Evolutionary conservation across 495 filamentous ascomycete species (phyloP), one percentile per base, ranked within the genome.

Genomic region (Penicillium antarcticum): DNA sequence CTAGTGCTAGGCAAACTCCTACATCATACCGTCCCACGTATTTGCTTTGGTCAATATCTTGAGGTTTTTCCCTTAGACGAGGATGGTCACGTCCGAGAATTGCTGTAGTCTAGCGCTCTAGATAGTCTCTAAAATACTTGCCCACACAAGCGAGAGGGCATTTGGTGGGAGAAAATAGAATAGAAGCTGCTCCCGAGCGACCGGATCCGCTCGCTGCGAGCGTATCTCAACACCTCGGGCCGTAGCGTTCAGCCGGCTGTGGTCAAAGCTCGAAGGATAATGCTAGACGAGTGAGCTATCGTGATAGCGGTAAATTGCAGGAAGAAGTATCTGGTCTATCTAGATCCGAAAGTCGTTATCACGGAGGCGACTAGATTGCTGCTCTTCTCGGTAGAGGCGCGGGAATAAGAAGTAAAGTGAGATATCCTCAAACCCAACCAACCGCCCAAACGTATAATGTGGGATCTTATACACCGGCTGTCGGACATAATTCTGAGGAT

Each of bases 261-360:
- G 19, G 11, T 48, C 26, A 48, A 48, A 48, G 34, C 45, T 48
- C 17, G 35, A 39, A 19, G 45, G 35, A 26, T 48, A 48, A 24
- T 48, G 35, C 35, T 48, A n/a, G 31, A 48, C 21, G 5, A 48
- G 45, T 11, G 33, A 35, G 9, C 33, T 11, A 35, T 35, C 33
- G 33, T 35, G 33, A 35, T 35, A 5, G 33, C 33, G 33, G 13
- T 35, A 35, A 11, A 35, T 35, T 35, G 33, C 6, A 35, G 33
- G 33, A 11, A 35, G 33, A 11, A 35, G 33, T 35, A 35, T 35
- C 33, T 35, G 14, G 33, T 35, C 33, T 35, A 35, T 35, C 33
- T 11, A 35, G 13, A 35, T 14, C 33, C 33, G 33, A 35, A 35
- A 35, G 33, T 35, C 33, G n/a, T 35, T 11, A 35, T 35, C 33